These are phyloP conservation scores for Neoboletus subvelutipes DNA, from an alignment of 768 basidiomycete genomes.

Conservation along the genomic window DNA sequence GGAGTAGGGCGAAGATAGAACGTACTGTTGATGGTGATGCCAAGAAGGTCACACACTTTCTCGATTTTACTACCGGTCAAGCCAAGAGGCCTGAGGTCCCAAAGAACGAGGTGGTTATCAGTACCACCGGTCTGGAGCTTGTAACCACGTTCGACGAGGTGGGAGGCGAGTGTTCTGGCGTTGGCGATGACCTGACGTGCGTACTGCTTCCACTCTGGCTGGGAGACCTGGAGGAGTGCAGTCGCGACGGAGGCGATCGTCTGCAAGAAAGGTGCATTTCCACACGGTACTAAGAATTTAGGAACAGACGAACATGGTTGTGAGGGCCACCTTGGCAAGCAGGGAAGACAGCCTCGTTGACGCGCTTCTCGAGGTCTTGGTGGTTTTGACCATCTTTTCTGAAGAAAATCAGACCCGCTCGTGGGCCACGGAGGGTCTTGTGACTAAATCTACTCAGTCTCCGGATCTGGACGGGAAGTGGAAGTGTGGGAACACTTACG, in stretches of 20 bases:
- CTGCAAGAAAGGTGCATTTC: conserved; percentile 35
- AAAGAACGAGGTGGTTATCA: conserved; percentile 96
- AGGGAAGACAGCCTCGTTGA: conserved; percentile 99
- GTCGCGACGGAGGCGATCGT: conserved; percentile 96
- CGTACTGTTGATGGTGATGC: conserved; percentile 95
- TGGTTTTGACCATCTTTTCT: conserved; percentile 82
- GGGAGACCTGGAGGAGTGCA: conserved; percentile 84
- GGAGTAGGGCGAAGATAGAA: conserved; percentile 9
- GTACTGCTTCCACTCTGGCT: conserved; percentile 87
- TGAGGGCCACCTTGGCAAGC: conserved; percentile 99
- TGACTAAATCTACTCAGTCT: conserved; percentile 49
- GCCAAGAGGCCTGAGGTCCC: conserved; percentile 94
- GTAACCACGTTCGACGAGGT: conserved; percentile 80
- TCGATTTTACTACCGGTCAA: conserved; percentile 98
- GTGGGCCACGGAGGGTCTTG: conserved; percentile 98
- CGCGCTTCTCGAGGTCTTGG: conserved; percentile 90
- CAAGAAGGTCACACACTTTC: conserved; percentile 95
- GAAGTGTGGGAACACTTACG: conserved; percentile 46
- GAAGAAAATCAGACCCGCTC: conserved; percentile 99
- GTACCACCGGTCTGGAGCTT: conserved; percentile 96
- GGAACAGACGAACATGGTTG: conserved; percentile 72
- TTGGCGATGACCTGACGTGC: conserved; percentile 94
- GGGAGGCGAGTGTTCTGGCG: conserved; percentile 70
- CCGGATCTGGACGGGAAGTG: neutral
- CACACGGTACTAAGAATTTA: neutral